A percentile compares a stretch with the other conserved stretches of the same genome.
Evolutionary conservation across 805 yeast species (phyloP).

Genomic region (Cyberlindnera maclurae): DNA sequence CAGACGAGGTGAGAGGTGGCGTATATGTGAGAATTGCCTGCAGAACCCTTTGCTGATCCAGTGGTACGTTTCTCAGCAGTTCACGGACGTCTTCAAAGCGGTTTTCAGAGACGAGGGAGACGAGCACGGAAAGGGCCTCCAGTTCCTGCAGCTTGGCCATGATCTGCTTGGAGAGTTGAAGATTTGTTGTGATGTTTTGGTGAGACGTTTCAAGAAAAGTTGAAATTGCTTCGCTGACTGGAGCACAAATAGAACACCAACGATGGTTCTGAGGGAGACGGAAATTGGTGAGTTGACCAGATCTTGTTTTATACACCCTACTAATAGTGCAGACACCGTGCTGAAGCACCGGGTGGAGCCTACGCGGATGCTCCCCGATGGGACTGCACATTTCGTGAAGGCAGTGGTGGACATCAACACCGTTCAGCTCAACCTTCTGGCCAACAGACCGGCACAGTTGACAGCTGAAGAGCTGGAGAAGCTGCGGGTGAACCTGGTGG

Average conservation of each 20-base stretch:
- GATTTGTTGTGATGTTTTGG: too few relatives aligned
- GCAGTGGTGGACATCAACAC: slow-evolving; percentile 2
- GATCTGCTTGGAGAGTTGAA: too few relatives aligned
- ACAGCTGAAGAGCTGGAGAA: slow-evolving; percentile 1
- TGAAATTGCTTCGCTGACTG: too few relatives aligned
- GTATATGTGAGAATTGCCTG: slow-evolving; percentile 7
- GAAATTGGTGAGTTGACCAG: neutral
- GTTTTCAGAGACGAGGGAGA: neutral
- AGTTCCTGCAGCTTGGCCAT: neutral
- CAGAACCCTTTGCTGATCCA: neutral
- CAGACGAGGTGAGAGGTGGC: slow-evolving; percentile 6
- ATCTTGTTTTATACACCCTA: too few relatives aligned
- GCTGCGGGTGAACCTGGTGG: slow-evolving; percentile 5
- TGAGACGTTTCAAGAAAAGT: too few relatives aligned
- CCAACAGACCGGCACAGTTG: slow-evolving; percentile 2
- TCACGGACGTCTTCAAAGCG: neutral
- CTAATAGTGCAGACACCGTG: neutral
- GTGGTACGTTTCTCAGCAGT: neutral
- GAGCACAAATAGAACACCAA: neutral
- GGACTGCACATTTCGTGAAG: neutral
- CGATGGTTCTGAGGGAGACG: neutral
- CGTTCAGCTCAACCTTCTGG: neutral
- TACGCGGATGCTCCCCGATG: slow-evolving; percentile 1
- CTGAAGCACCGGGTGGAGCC: neutral
- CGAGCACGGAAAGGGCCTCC: neutral